Evolutionary conservation across 306 rosid genomes (phyloP), one percentile per base, ranked within the genome.

Genomic region (Ormosia semicastrata): DNA sequence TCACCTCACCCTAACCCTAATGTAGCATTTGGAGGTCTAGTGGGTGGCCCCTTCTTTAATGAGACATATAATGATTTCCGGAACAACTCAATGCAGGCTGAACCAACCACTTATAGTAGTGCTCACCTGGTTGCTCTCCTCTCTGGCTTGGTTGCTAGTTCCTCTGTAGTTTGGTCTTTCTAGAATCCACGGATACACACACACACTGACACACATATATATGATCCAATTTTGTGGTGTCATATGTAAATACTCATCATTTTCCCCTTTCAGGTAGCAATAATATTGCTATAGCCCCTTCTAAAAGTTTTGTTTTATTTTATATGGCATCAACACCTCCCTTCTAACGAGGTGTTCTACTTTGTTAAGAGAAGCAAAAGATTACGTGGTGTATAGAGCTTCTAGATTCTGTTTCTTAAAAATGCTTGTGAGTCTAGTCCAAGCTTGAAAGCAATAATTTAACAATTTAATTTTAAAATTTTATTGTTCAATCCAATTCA

Each of bases 91-190:
- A 83, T 76, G 91, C 96, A 90, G 66, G 79, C 76, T 76, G 96
- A 91, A 78, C 96, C 94, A 53, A 84, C 76, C 63, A 88, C 92
- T 57, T 93, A 88, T 17, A 87, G 75, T 46, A 80, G 71, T 85
- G 94, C 97, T 6, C 92, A 90, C 17, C 56, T 91, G 43, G 90
- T 90, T 67, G 94, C 89, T 57, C 93, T 93, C 17, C 81, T 91
- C 13, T 91, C 94, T 17, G 89, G 91, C 57, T 87, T 91, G 75
- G 86, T 86, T 62, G 81, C 92, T 6, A 88, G 24, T 70, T 93
- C 96, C 65, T 64, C 90, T 1, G 74, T 85, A 15, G 80, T 36
- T 52, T 15, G 43, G 52, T 71, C 84, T 58, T 84, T 90, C 63
- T 87, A 87, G 57, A 75, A 58, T 10, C 3, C 33, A 41, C 14